These are phyloP conservation scores for Rhizopus microsporus DNA, from an alignment of 371 early-diverging fungal species.

Conservation along the genomic window DNA sequence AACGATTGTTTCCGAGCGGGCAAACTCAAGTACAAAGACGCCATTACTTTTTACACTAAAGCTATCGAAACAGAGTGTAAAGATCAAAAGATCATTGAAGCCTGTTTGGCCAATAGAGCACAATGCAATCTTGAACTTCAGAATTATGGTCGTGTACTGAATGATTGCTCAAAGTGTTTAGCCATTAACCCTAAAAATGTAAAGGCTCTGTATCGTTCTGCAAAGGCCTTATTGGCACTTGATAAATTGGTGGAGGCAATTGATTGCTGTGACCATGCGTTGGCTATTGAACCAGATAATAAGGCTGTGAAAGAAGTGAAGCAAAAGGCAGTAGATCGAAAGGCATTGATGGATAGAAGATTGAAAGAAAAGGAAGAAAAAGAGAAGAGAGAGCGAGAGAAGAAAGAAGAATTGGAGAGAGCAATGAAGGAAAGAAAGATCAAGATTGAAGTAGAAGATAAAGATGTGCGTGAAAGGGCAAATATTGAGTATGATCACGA, in stretches of 20 bases:
- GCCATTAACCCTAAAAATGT: conserved; percentile 76
- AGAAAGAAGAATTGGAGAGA: conserved; percentile 42
- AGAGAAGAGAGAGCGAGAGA: conserved; percentile 50
- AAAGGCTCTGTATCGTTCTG: conserved; percentile 92
- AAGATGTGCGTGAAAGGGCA: conserved; percentile 43
- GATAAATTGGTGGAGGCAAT: conserved; percentile 82
- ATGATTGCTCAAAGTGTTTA: conserved; percentile 88
- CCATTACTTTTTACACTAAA: conserved; percentile 84
- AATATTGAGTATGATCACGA: conserved; percentile 69
- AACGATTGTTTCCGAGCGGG: conserved; percentile 88
- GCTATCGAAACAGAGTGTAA: conserved; percentile 82
- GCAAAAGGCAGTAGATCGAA: conserved; percentile 44
- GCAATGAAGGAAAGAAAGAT: conserved; percentile 59
- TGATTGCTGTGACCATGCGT: conserved; percentile 79
- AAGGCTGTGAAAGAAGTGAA: conserved; percentile 51
- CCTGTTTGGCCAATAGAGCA: conserved; percentile 87
- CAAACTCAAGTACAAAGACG: conserved; percentile 70
- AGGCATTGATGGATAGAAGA: conserved; percentile 44
- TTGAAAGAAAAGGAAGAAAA: conserved; percentile 44
- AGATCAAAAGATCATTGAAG: conserved; percentile 74
- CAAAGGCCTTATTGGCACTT: conserved; percentile 76
- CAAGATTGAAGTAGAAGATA: conserved; percentile 47
- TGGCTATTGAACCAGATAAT: conserved; percentile 75
- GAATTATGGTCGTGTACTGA: conserved; percentile 73
- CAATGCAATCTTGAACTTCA: conserved; percentile 90